Evolutionary conservation across 352 stramenopile genomes (phyloP).

Genomic region (Peronosclerospora sorghi): DNA sequence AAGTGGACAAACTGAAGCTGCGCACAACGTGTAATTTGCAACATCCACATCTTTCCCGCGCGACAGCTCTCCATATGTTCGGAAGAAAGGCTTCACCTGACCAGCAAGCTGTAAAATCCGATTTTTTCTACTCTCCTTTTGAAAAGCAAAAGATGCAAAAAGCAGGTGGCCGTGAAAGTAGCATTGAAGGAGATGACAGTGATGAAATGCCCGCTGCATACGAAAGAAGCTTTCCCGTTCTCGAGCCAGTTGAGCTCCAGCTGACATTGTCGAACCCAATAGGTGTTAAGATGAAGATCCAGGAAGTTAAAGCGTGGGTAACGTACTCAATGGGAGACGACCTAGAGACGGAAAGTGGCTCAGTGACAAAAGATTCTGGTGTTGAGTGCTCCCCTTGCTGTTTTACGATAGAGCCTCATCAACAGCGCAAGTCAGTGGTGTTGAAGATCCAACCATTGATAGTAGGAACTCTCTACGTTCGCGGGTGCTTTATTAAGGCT

Average conservation of each 20-base stretch:
- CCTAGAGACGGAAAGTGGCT: background rate
- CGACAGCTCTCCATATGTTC: slow-evolving; percentile 26
- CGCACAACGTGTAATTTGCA: slow-evolving; percentile 18
- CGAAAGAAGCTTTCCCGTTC: slow-evolving; percentile 34
- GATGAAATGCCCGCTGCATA: slow-evolving; percentile 17
- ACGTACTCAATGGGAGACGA: slow-evolving; percentile 6
- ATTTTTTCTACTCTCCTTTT: slow-evolving; percentile 55
- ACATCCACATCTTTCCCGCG: slow-evolving; percentile 30
- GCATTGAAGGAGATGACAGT: slow-evolving; percentile 5
- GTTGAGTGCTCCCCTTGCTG: slow-evolving; percentile 55
- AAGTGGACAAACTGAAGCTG: slow-evolving; percentile 44
- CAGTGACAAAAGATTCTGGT: slow-evolving; percentile 1
- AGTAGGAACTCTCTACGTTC: slow-evolving; percentile 29
- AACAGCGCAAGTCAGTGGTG: slow-evolving; percentile 34
- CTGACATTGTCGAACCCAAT: slow-evolving; percentile 58
- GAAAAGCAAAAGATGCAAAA: slow-evolving; percentile 31
- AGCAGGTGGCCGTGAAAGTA: background rate
- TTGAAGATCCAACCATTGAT: slow-evolving; percentile 36
- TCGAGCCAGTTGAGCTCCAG: slow-evolving; percentile 48
- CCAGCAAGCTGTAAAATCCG: slow-evolving; percentile 17
- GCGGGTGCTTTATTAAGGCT: slow-evolving; percentile 49
- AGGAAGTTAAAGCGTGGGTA: slow-evolving; percentile 52
- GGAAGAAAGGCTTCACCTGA: slow-evolving; percentile 9
- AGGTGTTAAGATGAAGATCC: slow-evolving; percentile 46
- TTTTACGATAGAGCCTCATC: slow-evolving; percentile 38